Evolutionary conservation across 1,139 yeast species (phyloP).

Genomic region (Spathaspora sp.): DNA sequence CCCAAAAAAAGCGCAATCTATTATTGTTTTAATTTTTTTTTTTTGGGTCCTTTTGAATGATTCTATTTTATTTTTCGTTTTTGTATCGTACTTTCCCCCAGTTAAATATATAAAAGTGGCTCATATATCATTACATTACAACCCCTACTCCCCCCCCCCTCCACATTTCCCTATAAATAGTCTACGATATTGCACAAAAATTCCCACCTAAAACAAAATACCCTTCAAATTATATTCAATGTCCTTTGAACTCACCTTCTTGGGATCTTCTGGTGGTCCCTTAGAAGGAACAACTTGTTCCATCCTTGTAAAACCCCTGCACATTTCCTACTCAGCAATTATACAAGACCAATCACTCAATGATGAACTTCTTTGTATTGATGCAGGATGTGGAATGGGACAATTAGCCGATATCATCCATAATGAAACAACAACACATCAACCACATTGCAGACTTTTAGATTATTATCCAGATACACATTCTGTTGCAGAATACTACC

Average conservation of each 20-base stretch:
- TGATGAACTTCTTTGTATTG: constrained; percentile 58
- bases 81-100: neutral
- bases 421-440: constrained; percentile 17
- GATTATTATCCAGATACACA: constrained; percentile 28
- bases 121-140: neutral
- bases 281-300: constrained; percentile 66
- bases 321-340: constrained; percentile 36
- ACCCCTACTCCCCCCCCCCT: too few species aligned
- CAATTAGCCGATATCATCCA: constrained; percentile 54
- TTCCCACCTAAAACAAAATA: too few species aligned
- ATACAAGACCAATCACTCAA: constrained; percentile 19
- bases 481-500: constrained; percentile 10
- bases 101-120: neutral
- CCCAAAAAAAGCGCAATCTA: neutral
- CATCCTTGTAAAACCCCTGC: constrained; percentile 58
- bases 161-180: too few species aligned
- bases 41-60: constrained; percentile 2
- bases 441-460: constrained; percentile 17
- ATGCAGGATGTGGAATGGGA: constrained; percentile 76
- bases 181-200: too few species aligned
- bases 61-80: neutral
- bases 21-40: neutral
- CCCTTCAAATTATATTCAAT: constrained; percentile 6
- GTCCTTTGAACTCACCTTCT: constrained; percentile 46
- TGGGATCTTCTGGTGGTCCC: constrained; percentile 84